These are phyloP conservation scores for Chrysanthemum lavandulifolium DNA, from an alignment of 129 eudicot species.

Conservation along the genomic window DNA sequence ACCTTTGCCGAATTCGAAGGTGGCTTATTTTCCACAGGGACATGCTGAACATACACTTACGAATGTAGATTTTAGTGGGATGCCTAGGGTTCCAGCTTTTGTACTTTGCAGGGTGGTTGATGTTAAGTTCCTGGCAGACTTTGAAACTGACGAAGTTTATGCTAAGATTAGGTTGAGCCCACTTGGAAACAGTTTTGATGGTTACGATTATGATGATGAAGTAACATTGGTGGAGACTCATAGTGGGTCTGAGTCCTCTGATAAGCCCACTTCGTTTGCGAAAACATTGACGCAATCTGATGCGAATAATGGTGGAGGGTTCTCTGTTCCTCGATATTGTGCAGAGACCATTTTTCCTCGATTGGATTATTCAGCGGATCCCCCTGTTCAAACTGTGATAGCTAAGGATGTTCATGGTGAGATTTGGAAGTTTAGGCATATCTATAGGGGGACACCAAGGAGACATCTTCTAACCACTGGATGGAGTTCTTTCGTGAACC, in stretches of 20 bases:
- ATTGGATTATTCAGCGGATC: slow-evolving; percentile 68
- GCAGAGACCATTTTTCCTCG: slow-evolving; percentile 80
- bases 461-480: slow-evolving; percentile 84
- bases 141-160: slow-evolving; percentile 71
- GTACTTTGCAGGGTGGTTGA: slow-evolving; percentile 59
- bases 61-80: slow-evolving; percentile 52
- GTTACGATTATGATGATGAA: slow-evolving; percentile 34
- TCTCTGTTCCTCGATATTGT: slow-evolving; percentile 78
- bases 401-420: slow-evolving; percentile 85
- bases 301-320: slow-evolving; percentile 86
- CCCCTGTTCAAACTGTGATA: slow-evolving; percentile 69
- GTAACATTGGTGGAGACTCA: slow-evolving; percentile 24
- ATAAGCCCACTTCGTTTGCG: slow-evolving; percentile 64
- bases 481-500: slow-evolving; percentile 82
- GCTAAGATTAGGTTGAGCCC: slow-evolving; percentile 61
- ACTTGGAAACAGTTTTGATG: slow-evolving; percentile 33
- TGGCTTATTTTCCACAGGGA: slow-evolving; percentile 78
- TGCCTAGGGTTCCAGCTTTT: slow-evolving; percentile 52
- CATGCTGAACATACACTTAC: slow-evolving; percentile 72
- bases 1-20: slow-evolving; percentile 56
- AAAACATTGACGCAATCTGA: slow-evolving; percentile 81
- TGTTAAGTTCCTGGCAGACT: slow-evolving; percentile 62
- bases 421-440: slow-evolving; percentile 74
- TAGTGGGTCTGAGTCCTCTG: slow-evolving; percentile 41
- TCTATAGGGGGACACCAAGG: slow-evolving; percentile 75